phyloP scores from a whole-genome alignment of 2,329 filamentous ascomycete genomes.

The Hymenoscyphus occultus region DNA sequence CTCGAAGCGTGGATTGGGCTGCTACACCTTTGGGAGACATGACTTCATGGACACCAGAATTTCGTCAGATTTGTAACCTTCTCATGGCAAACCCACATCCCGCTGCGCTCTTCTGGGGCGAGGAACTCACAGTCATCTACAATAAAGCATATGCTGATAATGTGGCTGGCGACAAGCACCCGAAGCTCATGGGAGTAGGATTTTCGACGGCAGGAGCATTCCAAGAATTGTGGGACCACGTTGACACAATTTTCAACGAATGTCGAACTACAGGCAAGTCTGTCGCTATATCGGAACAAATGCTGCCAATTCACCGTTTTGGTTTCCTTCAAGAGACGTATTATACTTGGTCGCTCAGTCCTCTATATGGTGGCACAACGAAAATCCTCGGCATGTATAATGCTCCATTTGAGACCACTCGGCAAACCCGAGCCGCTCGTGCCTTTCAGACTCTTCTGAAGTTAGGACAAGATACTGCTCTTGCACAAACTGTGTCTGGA shows the following conservation, averaged over 20 bases:
- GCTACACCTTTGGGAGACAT: conserved; percentile 71
- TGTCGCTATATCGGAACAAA: conserved; percentile 78
- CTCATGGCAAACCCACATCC: conserved; percentile 76
- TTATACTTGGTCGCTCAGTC: conserved; percentile 58
- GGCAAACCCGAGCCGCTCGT: conserved; percentile 69
- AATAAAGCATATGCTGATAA: conserved; percentile 68
- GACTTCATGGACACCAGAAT: conserved; percentile 65
- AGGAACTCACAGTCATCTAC: conserved; percentile 62
- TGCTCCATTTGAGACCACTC: conserved; percentile 75
- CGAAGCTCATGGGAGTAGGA: conserved; percentile 56
- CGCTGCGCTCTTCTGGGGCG: conserved; percentile 74
- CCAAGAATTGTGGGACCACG: conserved; percentile 70
- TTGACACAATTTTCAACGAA: conserved; percentile 64
- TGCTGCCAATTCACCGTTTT: conserved; percentile 66
- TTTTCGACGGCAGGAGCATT: conserved; percentile 50
- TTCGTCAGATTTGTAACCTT: conserved; percentile 74
- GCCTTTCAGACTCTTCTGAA: conserved; percentile 74
- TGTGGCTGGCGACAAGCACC: conserved; percentile 74
- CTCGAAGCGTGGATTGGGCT: conserved; percentile 69
- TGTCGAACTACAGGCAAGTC: conserved; percentile 69
- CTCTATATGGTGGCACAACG: conserved; percentile 69
- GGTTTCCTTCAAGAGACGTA: conserved; percentile 75
- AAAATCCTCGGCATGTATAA: conserved; percentile 75
- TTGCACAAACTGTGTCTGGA: conserved; percentile 64
- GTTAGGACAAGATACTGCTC: conserved; percentile 69